Evolutionary conservation across 1,284 basidiomycete genomes (phyloP), one percentile per base, ranked within the genome.

Genomic region (Flammula alnicola): DNA sequence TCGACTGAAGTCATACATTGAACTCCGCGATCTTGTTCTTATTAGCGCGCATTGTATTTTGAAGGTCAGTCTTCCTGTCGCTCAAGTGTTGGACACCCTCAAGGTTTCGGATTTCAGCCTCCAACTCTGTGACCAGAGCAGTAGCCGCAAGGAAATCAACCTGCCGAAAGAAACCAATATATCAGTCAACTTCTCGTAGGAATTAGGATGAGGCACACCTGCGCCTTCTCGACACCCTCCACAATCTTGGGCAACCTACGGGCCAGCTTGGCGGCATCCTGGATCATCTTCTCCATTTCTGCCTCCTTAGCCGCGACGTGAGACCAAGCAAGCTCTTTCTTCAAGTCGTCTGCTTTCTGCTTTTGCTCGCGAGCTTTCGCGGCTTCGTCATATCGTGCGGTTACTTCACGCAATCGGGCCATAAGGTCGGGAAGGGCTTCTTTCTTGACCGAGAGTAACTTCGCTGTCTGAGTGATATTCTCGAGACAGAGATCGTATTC

Each of bases 261-360:
- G 49, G 73, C 60, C 12, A 74, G 59, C 57, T 76, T 80, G 1
- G 74, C 81, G 1, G 75, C 71, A 7, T 83, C 81, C 30, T 72
- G 70, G n/a, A 79, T 56, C 57, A 83, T 80, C 29, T 59, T 59
- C 33, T 69, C 68, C 66, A 89, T 63, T 63, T 90, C 91, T 35
- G 74, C 68, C 63, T 91, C 79, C 63, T 93, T 94, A 10, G 74
- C 74, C 3, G 77, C 77, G 10, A 98, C 93, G 61, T 92, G 90
- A 6, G 91, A 81, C 96, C 96, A 98, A 0, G 92, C 93, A 8
- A 93, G 70, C 67, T 95, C 90, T 56, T 84, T 84, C 73, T 91
- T 88, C 42, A 95, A 72, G 14, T 83, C 80, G 31, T 85, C 80
- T 4, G 81, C 77, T 63, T 83, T 87, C 56, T 81, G 72, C 59